Evolutionary conservation across 2,329 filamentous ascomycete genomes (phyloP).

Genomic region (Fusarium buxicola): DNA sequence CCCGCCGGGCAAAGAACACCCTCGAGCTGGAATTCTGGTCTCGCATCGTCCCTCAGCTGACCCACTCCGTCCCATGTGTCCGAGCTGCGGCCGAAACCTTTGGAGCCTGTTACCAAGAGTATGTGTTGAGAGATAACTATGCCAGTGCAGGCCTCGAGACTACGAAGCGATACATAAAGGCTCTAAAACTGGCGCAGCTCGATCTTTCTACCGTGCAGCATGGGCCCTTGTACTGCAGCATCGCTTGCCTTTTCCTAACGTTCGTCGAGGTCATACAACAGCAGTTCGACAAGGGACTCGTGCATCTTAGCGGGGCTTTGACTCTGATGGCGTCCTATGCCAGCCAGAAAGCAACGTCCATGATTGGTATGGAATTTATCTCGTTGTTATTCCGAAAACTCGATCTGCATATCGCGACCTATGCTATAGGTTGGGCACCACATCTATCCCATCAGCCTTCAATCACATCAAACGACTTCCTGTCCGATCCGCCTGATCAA

Average conservation of each 20-base stretch:
- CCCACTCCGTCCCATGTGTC: slow-evolving; percentile 28
- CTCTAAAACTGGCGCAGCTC: slow-evolving; percentile 26
- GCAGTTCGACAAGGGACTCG: slow-evolving; percentile 7
- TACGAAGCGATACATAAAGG: slow-evolving; percentile 19
- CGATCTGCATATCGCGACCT: slow-evolving; percentile 37
- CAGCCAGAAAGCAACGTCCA: background rate
- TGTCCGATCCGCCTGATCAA: slow-evolving; percentile 9
- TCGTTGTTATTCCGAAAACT: slow-evolving; percentile 31
- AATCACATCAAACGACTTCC: background rate
- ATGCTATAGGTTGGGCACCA: slow-evolving; percentile 18
- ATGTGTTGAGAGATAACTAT: slow-evolving; percentile 11
- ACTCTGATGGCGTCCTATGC: slow-evolving; percentile 23
- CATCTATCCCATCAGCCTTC: slow-evolving; percentile 16
- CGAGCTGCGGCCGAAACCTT: slow-evolving; percentile 33
- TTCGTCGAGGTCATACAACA: slow-evolving; percentile 28
- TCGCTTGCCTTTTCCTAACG: slow-evolving; percentile 35
- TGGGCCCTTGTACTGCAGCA: slow-evolving; percentile 23
- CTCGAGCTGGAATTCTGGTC: slow-evolving; percentile 37
- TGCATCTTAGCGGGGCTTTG: slow-evolving; percentile 29
- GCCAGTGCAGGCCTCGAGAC: slow-evolving; percentile 2
- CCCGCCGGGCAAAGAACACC: slow-evolving; percentile 26
- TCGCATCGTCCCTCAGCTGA: slow-evolving; percentile 25
- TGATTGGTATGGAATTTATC: slow-evolving; percentile 11
- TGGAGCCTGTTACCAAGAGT: slow-evolving; percentile 32
- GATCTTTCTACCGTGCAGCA: slow-evolving; percentile 26